Evolutionary conservation across 2,329 filamentous ascomycete species (phyloP), one percentile per base, ranked within the genome.

Genomic region (Alternaria gaisen): DNA sequence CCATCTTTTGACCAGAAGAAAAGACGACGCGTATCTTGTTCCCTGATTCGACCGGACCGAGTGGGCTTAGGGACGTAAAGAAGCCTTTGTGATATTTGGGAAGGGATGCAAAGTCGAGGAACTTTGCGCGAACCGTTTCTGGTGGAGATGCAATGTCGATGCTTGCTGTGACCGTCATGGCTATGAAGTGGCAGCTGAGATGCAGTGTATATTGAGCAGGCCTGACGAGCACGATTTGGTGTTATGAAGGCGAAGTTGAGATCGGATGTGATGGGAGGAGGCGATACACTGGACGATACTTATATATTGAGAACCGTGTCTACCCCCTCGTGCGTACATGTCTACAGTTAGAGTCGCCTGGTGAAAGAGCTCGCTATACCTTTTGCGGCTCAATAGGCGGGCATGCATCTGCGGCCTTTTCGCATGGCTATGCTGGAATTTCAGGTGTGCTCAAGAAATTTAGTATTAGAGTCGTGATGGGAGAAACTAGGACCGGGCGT

Each of bases 111-210:
- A 66, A 69, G 59, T 63, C 63, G n/a, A 67, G 61, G 52, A 66
- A 63, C 60, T 67, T 70, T 51, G 44, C 56, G 30, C 68, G 57
- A 2, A 71, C 68, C 0, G 18, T 53, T 1, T 48, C 34, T 1
- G 67, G 68, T 9, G 65, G 28, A 3, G 65, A 59, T n/a, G 62
- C 62, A 38, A 71, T 71, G 32, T 71, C 67, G 38, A 67, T 65
- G 36, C 41, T 64, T 30, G 61, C 51, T 42, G 51, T 50, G 30
- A 64, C 47, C 7, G 59, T 40, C 64, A 68, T 68, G 43, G 10
- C 56, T 43, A 42, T 8, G 22, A 10, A 34, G 8, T 40, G n/a
- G 43, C 22, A 44, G 26, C 18, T 22, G 26, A n/a, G 4, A 9
- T 8, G 24, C 20, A 40, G 40, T 5, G 34, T n/a, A n/a, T 14